Conservation (phyloP, 345 rosid genomes). For the Citrus sinensis region DVS_A1.0 CM039167.1:5160001-5160500, state of each 20-base stretch:
- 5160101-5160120: neutral
- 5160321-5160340: no score
- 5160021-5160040: neutral
- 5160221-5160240: neutral
- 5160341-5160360: no score
- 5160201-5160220: neutral
- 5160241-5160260: neutral
- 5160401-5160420: neutral
- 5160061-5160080: neutral
- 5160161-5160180: neutral
- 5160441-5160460: no score
- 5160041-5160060: neutral
- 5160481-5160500: constrained; percentile 40
- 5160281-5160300: neutral
- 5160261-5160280: neutral
- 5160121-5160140: no score
- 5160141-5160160: no score
- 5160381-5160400: neutral
- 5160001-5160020: neutral
- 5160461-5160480: constrained; percentile 39
- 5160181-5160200: neutral
- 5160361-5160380: neutral
- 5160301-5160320: neutral
- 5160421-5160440: neutral
- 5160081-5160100: neutral